Base-by-base conservation (phyloP, 768 basidiomycete species). In the Agaricus subrufescens region DNA sequence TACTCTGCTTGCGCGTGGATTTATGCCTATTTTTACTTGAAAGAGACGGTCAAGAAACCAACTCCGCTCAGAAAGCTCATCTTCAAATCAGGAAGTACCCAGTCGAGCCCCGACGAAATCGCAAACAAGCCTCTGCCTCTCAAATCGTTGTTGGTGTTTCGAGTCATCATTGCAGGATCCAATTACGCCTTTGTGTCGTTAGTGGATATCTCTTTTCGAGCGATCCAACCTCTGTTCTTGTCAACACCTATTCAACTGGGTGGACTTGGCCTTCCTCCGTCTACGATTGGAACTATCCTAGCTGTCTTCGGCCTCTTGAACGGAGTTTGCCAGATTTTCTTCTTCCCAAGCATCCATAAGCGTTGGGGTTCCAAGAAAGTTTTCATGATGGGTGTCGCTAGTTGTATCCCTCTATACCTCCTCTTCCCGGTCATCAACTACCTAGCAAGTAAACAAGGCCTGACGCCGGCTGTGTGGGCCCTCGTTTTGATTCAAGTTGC, bases 241-340 rank as follows among this genome's bases (percentile, higher is more conserved):
- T 82, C 87, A n/a, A 89, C 87, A 3, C 86, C 89, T 14, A 72
- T 84, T 53, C 73, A 75, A 25, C 73, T 83, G 11, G 89, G 89
- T 31, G 89, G 89, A 0, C 77, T 90, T 14, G 87, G 86, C 2
- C 69, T 91, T n/a, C 70, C 79, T 23, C 87, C 89, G 3, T 71
- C 80, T 3, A 68, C 64, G 8, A 91, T 91, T 34, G 89, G 89
- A 3, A 77, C 78, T 37, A 78, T 89, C 57, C 72, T 89, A 23
- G 80, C 85, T 6, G 52, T 72, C 7, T 84, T 78, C 62, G 89
- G 88, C 1, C 62, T 87, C 29, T 62, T 82, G 52, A 87, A 86
- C 60, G 89, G 87, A 6, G 26, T 81, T n/a, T 75, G 87, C 64
- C 86, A 89, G 65, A 69, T 87, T 29, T 77, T 85, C 62, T 82